Evolutionary conservation across 2,329 filamentous ascomycete genomes (phyloP).

Genomic region (Cladosporium phlei): DNA sequence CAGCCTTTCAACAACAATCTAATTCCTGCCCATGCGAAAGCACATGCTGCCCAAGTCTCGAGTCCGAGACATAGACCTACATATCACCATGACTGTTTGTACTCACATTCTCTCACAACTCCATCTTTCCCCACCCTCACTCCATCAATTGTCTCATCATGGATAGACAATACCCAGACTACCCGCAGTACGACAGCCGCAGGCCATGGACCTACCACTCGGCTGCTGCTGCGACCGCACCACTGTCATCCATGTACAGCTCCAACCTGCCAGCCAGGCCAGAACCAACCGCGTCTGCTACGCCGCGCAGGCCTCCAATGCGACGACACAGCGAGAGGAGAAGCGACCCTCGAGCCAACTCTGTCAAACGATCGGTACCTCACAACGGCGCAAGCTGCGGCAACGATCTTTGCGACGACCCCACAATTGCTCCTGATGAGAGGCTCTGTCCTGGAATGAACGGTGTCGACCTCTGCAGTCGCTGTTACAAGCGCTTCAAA

Average conservation of each 20-base stretch:
- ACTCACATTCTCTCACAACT: neutral
- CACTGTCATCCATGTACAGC: slow-evolving; percentile 1
- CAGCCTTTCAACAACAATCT: neutral
- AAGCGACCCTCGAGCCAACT: slow-evolving; percentile 1
- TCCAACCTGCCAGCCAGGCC: neutral
- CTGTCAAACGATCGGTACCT: slow-evolving; percentile 4
- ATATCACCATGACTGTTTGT: slow-evolving; percentile 2
- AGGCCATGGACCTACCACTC: slow-evolving; percentile 10
- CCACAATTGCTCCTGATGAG: slow-evolving; percentile 1
- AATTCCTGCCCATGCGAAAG: neutral
- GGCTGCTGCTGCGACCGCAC: slow-evolving; percentile 4
- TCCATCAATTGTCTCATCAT: slow-evolving; percentile 8
- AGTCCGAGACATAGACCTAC: slow-evolving; percentile 3
- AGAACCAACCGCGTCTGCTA: neutral
- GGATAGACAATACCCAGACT: slow-evolving; percentile 12
- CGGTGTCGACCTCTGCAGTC: slow-evolving; percentile 2
- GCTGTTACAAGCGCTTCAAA: slow-evolving; percentile 10
- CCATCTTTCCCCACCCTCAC: neutral
- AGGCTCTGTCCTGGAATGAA: slow-evolving; percentile 4
- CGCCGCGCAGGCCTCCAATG: neutral
- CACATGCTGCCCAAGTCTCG: neutral
- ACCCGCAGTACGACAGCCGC: slow-evolving; percentile 7
- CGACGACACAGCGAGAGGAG: slow-evolving; percentile 7
- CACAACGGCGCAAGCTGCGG: slow-evolving; percentile 7
- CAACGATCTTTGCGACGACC: neutral